phyloP scores from a whole-genome alignment of 768 basidiomycete genomes.

The Rhizopogon vesiculosus region DNA sequence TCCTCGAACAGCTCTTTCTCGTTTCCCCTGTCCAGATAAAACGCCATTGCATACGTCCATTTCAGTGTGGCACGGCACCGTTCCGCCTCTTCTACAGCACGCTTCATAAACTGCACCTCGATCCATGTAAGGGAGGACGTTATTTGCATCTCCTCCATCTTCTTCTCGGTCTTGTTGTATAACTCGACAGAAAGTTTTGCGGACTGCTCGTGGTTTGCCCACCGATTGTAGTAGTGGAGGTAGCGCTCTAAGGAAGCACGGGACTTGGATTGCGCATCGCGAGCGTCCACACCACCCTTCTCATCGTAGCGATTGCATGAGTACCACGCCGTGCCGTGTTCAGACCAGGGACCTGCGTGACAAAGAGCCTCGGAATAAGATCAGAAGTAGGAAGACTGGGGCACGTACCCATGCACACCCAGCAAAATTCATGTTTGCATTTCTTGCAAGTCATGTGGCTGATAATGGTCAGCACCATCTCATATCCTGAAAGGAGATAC shows the following conservation, averaged over 20 bases:
- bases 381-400: constrained; percentile 8
- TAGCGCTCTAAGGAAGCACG: constrained; percentile 93
- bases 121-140: constrained; percentile 94
- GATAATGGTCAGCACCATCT: constrained; percentile 9
- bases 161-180: constrained; percentile 95
- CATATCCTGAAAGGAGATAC: constrained; percentile 28
- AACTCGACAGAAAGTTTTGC: constrained; percentile 92
- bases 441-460: constrained; percentile 99
- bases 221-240: constrained; percentile 98
- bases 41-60: constrained; percentile 99
- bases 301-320: constrained; percentile 98
- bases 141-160: constrained; percentile 99
- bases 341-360: constrained; percentile 83
- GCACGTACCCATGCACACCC: constrained; percentile 94
- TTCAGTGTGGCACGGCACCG: constrained; percentile 94
- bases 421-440: constrained; percentile 98
- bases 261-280: constrained; percentile 87
- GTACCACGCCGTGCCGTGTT: constrained; percentile 97
- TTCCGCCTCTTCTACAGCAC: constrained; percentile 89
- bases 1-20: constrained; percentile 96
- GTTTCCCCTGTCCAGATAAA: constrained; percentile 87
- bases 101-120: constrained; percentile 98
- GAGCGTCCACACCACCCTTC: constrained; percentile 79
- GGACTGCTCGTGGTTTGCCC: constrained; percentile 99
- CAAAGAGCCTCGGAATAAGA: constrained; percentile 30